A percentile compares a stretch with the other conserved stretches of the same genome.
Evolutionary conservation across 345 rosid genomes (phyloP).

Genomic region (Zanthoxylum bungeanum): DNA sequence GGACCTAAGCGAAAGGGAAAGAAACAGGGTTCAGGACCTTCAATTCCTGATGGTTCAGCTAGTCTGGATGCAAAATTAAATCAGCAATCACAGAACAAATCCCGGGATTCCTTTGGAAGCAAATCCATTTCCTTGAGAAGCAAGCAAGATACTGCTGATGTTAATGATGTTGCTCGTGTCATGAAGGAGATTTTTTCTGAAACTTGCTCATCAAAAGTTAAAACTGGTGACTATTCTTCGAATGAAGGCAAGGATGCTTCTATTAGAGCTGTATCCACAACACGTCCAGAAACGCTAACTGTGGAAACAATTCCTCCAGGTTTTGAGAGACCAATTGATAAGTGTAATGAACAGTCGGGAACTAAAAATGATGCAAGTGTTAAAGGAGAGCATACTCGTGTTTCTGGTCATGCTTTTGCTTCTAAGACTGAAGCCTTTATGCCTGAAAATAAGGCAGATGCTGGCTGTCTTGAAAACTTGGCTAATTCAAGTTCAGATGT

Average conservation of each 20-base stretch:
- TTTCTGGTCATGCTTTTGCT: slow-evolving; percentile 13
- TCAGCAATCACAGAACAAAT: slow-evolving; percentile 23
- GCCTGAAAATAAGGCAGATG: not conserved
- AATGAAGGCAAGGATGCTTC: slow-evolving; percentile 32
- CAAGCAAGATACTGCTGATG: slow-evolving; percentile 49
- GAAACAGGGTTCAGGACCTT: slow-evolving; percentile 28
- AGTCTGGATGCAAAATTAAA: slow-evolving; percentile 28
- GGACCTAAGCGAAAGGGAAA: slow-evolving; percentile 55
- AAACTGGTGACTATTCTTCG: slow-evolving; percentile 32
- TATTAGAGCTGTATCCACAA: slow-evolving; percentile 17
- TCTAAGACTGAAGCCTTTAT: slow-evolving; percentile 20
- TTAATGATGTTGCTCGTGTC: slow-evolving; percentile 68
- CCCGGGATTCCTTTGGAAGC: slow-evolving; percentile 25
- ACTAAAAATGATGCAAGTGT: slow-evolving; percentile 12
- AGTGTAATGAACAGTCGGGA: slow-evolving; percentile 14
- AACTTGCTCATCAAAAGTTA: slow-evolving; percentile 47
- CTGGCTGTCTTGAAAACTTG: not conserved
- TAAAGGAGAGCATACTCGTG: slow-evolving; percentile 9
- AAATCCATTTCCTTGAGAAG: slow-evolving; percentile 25
- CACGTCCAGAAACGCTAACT: slow-evolving; percentile 5
- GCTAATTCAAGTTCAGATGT: slow-evolving; percentile 18
- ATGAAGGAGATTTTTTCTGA: slow-evolving; percentile 76
- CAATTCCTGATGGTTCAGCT: slow-evolving; percentile 25
- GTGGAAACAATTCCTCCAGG: slow-evolving; percentile 23
- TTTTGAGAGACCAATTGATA: slow-evolving; percentile 18